A percentile compares a stretch with the other conserved stretches of the same genome.
phyloP scores from a whole-genome alignment of 2,329 filamentous ascomycete species.

The Botrytis deweyae region DNA sequence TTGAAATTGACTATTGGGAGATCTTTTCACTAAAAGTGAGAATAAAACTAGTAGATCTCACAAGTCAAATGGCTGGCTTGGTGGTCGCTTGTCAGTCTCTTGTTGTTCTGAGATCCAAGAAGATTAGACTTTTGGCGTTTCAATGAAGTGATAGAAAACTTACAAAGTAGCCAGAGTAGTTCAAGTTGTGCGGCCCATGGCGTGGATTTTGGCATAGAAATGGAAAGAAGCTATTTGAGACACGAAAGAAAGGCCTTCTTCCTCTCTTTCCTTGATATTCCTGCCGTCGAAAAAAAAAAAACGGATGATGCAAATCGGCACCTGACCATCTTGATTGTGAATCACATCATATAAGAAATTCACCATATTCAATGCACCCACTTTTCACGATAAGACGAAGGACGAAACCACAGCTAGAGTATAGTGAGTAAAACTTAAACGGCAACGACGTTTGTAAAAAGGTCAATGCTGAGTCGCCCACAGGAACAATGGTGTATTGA shows the following conservation, averaged over 20 bases:
- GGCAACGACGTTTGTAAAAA: neutral
- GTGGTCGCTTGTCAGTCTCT: neutral
- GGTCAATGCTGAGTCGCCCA: neutral
- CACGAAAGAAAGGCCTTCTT: neutral
- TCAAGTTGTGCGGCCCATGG: neutral
- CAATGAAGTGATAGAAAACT: neutral
- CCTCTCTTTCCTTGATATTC: neutral
- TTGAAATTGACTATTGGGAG: neutral
- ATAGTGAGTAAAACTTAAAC: neutral
- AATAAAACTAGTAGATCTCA: neutral
- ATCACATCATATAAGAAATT: conserved; percentile 12
- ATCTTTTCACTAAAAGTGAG: neutral
- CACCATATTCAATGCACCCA: neutral
- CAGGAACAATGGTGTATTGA: neutral
- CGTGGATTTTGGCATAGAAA: neutral
- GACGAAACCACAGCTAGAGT: neutral
- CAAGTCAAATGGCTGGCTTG: neutral
- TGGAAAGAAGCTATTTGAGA: neutral
- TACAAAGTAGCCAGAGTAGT: neutral
- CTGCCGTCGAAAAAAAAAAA: neutral
- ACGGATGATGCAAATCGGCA: neutral
- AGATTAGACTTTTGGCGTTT: neutral
- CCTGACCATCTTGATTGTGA: neutral
- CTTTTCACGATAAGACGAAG: neutral
- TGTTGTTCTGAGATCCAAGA: neutral